phyloP scores from a whole-genome alignment of 495 filamentous ascomycete genomes.

The Aspergillus coremiiformis region DNA sequence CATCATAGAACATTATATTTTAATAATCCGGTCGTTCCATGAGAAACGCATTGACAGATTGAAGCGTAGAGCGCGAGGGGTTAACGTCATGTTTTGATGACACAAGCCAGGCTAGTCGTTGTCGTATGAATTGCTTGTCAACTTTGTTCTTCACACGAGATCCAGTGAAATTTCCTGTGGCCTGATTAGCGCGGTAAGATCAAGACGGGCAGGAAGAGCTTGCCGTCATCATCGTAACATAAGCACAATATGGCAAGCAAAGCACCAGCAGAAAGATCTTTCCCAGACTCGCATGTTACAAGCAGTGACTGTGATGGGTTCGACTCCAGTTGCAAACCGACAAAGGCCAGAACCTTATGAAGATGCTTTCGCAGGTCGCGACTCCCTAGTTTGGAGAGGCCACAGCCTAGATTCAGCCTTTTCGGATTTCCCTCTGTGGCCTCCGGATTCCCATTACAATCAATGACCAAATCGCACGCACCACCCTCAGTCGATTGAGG shows the following conservation, averaged over 20 bases:
- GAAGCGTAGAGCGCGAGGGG: constrained; percentile 71
- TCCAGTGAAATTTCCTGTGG: constrained; percentile 26
- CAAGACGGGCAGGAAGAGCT: background rate
- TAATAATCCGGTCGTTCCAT: constrained; percentile 49
- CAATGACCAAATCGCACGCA: constrained; percentile 40
- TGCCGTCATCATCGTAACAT: constrained; percentile 52
- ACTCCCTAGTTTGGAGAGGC: constrained; percentile 62
- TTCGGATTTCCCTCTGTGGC: constrained; percentile 25
- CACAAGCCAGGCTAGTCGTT: constrained; percentile 70
- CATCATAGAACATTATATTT: constrained; percentile 4
- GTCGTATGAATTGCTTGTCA: constrained; percentile 69
- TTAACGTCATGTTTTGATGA: constrained; percentile 66
- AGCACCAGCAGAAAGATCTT: constrained; percentile 58
- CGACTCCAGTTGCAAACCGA: constrained; percentile 22
- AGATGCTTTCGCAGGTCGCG: constrained; percentile 64
- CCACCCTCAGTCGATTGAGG: constrained; percentile 7
- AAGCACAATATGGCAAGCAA: constrained; percentile 56
- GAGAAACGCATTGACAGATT: constrained; percentile 81
- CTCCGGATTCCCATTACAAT: constrained; percentile 33
- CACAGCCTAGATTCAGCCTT: constrained; percentile 56
- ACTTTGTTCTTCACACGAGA: constrained; percentile 32
- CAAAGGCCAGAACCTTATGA: constrained; percentile 44
- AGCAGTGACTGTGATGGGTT: constrained; percentile 36
- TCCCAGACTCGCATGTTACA: constrained; percentile 54
- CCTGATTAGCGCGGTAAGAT: constrained; percentile 10